A percentile compares a stretch with the other conserved stretches of the same genome.
Evolutionary conservation across 2,329 filamentous ascomycete genomes (phyloP).

Genomic region (Colletotrichum eleusines): DNA sequence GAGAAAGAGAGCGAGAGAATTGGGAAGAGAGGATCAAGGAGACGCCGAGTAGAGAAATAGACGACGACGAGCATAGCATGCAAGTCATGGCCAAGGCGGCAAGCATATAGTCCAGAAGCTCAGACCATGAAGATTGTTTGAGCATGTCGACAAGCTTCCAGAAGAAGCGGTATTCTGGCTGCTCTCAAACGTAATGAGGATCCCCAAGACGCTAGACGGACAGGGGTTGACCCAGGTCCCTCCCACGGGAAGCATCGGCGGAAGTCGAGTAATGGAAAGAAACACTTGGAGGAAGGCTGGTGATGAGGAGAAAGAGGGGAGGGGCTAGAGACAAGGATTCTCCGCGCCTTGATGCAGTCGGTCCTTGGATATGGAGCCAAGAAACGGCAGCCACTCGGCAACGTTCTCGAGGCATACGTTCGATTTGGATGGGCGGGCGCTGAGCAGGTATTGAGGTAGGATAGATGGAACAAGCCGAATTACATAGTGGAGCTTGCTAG

Average conservation of each 20-base stretch:
- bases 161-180: background rate
- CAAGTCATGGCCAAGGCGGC: background rate
- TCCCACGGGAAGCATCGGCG: background rate
- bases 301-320: background rate
- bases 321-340: conserved; percentile 23
- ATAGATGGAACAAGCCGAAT: too few species aligned
- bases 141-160: conserved; percentile 1
- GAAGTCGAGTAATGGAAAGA: conserved; percentile 7
- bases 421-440: conserved; percentile 5
- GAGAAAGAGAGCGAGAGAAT: background rate
- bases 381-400: conserved; percentile 24
- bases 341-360: conserved; percentile 33
- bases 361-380: conserved; percentile 11
- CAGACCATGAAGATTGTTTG: conserved; percentile 20
- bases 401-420: conserved; percentile 5
- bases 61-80: background rate
- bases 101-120: conserved; percentile 22
- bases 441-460: too few species aligned
- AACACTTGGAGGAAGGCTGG: background rate
- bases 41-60: background rate
- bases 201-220: conserved; percentile 21
- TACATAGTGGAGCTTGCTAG: background rate
- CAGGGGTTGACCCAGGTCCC: conserved; percentile 16
- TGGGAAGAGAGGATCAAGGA: background rate
- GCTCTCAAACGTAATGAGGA: conserved; percentile 7